Evolutionary conservation across 2,329 filamentous ascomycete species (phyloP).

Genomic region (Aspergillus quadricinctus): DNA sequence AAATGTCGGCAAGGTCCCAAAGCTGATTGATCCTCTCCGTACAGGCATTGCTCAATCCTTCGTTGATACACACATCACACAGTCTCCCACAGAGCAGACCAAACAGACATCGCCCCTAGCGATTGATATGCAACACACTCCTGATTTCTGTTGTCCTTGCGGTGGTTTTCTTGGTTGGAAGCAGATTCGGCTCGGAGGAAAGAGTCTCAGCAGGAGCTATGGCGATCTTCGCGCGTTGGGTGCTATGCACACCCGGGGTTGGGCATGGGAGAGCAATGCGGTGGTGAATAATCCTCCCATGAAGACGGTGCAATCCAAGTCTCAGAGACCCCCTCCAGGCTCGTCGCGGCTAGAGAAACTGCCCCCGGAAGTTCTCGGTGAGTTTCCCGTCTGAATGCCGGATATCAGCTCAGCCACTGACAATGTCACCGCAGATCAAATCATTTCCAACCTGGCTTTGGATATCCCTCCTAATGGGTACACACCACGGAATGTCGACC

Average conservation of each 20-base stretch:
- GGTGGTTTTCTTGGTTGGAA: constrained; percentile 44
- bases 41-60: constrained; percentile 43
- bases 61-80: constrained; percentile 35
- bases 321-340: constrained; percentile 22
- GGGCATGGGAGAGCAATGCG: constrained; percentile 39
- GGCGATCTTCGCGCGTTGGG: constrained; percentile 38
- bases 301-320: constrained; percentile 19
- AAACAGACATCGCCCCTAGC: constrained; percentile 14
- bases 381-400: constrained; percentile 29
- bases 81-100: constrained; percentile 22
- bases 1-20: background rate
- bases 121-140: constrained; percentile 33
- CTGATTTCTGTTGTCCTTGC: constrained; percentile 45
- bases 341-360: constrained; percentile 61
- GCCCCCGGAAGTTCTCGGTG: constrained; percentile 68
- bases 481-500: constrained; percentile 70
- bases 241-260: constrained; percentile 33
- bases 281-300: constrained; percentile 11
- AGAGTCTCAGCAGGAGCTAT: constrained; percentile 42
- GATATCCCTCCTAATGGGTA: constrained; percentile 73
- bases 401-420: constrained; percentile 7
- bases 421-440: constrained; percentile 50
- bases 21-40: constrained; percentile 2
- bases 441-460: constrained; percentile 69
- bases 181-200: constrained; percentile 41